Conservation (phyloP, 139 green algal genomes). For the Haematococcus lacustris region DNA sequence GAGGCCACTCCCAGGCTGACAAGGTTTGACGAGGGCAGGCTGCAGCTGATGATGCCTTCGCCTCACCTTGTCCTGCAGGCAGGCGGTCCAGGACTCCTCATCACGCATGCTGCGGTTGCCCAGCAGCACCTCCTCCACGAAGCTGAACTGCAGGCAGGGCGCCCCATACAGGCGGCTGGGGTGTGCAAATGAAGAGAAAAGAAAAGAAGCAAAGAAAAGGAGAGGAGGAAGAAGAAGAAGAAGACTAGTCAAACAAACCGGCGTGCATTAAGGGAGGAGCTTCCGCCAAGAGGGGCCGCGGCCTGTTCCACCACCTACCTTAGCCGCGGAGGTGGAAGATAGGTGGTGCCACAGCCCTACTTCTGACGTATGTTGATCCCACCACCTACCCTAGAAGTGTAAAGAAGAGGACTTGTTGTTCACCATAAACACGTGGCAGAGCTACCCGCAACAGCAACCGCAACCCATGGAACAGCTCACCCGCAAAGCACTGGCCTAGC, state of each 20-base stretch:
- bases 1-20: not conserved
- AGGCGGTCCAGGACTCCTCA: slow-evolving; percentile 2
- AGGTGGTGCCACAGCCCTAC: too few relatives aligned
- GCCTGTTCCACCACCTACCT: not conserved
- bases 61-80: slow-evolving; percentile 15
- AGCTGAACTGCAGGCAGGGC: slow-evolving; percentile 8
- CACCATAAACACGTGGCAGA: too few relatives aligned
- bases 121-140: slow-evolving; percentile 43
- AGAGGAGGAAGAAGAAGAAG: too few relatives aligned
- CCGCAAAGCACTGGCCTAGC: not conserved
- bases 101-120: slow-evolving; percentile 24
- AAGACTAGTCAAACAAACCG: too few relatives aligned
- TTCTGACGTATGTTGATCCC: too few relatives aligned
- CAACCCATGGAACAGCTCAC: not conserved
- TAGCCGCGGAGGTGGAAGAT: too few relatives aligned
- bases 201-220: too few relatives aligned
- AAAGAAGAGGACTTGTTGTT: too few relatives aligned
- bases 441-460: too few relatives aligned
- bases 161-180: not conserved
- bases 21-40: not conserved
- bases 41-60: not conserved
- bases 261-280: too few relatives aligned
- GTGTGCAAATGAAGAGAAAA: too few relatives aligned
- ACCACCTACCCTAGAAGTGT: too few relatives aligned
- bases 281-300: not conserved